phyloP scores from a whole-genome alignment of 2,329 filamentous ascomycete genomes.

The Fonsecaea nubica region DNA sequence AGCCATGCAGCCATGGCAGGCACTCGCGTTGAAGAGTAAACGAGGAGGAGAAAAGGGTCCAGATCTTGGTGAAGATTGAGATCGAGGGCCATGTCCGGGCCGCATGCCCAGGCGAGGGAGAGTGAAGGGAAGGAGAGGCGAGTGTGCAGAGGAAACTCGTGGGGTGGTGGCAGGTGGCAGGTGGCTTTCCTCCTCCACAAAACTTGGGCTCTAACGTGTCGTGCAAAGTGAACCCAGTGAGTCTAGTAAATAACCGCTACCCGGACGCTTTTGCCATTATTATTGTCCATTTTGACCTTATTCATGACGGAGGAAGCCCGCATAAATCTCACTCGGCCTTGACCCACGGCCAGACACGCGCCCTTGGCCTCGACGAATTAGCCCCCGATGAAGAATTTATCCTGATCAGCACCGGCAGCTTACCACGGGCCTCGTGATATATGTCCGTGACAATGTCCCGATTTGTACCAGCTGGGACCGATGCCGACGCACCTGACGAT shows the following conservation, averaged over 20 bases:
- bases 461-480: conserved; percentile 54
- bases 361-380: conserved; percentile 17
- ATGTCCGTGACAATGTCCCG: conserved; percentile 48
- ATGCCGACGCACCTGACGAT: conserved; percentile 51
- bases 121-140: neutral
- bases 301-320: conserved; percentile 9
- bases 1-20: neutral
- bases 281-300: conserved; percentile 1
- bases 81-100: neutral
- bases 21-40: neutral
- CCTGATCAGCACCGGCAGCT: conserved; percentile 6
- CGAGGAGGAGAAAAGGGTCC: neutral
- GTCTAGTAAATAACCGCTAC: conserved; percentile 7
- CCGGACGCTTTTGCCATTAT: neutral
- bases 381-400: conserved; percentile 20
- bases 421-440: conserved; percentile 8
- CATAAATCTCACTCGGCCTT: conserved; percentile 5
- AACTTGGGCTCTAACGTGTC: neutral
- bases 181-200: neutral
- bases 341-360: conserved; percentile 5
- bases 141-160: conserved; percentile 1
- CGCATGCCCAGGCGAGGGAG: neutral
- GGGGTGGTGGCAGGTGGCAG: neutral
- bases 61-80: neutral
- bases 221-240: neutral